Conservation (phyloP, 345 rosid species). For the Kernera saxatilis region DNA sequence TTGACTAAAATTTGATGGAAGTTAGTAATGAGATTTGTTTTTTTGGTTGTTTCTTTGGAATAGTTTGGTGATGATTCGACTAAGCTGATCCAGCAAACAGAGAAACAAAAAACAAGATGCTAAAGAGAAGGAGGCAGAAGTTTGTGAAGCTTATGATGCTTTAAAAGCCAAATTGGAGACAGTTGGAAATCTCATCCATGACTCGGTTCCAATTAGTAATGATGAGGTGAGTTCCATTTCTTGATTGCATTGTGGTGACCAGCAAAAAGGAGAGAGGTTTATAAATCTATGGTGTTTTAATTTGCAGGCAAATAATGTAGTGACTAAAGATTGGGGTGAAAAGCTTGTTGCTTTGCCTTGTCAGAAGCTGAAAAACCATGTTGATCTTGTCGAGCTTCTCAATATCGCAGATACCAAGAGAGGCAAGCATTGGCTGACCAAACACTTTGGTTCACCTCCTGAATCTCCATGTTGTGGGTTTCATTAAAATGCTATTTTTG, state of each 20-base stretch:
- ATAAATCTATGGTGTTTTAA: background rate
- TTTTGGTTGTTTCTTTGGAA: background rate
- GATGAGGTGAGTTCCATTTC: constrained; percentile 53
- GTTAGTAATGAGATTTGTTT: background rate
- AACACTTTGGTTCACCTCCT: background rate
- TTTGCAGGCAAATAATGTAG: constrained; percentile 62
- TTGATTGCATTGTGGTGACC: background rate
- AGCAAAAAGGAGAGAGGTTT: background rate
- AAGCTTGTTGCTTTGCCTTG: constrained; percentile 39
- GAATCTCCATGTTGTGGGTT: background rate
- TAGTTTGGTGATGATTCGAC: background rate
- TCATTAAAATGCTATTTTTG: background rate
- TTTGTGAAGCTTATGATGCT: constrained; percentile 43
- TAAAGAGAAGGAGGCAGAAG: constrained; percentile 55
- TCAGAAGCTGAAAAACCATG: constrained; percentile 64
- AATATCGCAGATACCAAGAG: constrained; percentile 69
- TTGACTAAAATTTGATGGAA: background rate
- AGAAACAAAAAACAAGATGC: constrained; percentile 44
- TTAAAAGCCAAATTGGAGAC: constrained; percentile 50
- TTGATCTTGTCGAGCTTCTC: constrained; percentile 81
- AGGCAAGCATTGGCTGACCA: constrained; percentile 38
- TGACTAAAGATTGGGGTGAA: constrained; percentile 56
- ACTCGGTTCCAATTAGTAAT: constrained; percentile 63
- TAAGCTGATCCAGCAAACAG: constrained; percentile 47
- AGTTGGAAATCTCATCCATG: constrained; percentile 82